Evolutionary conservation across 306 rosid species (phyloP).

Genomic region (Trifolium dubium): DNA sequence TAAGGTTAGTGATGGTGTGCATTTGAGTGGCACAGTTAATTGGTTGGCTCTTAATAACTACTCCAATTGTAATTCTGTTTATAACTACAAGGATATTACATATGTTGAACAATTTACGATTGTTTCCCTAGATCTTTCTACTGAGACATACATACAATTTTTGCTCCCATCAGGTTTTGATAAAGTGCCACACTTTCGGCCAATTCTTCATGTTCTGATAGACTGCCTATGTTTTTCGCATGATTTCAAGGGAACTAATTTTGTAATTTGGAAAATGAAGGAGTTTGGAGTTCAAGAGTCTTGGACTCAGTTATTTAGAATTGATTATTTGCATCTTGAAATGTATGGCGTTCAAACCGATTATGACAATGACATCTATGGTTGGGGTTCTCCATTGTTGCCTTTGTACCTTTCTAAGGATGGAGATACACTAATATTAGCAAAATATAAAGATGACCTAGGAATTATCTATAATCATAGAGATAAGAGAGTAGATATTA

Average conservation of each 20-base stretch:
- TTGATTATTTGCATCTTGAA: not conserved
- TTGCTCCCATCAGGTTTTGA: not conserved
- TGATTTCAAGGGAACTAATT: not conserved
- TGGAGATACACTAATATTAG: not conserved
- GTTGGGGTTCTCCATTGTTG: not conserved
- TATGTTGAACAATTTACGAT: not conserved
- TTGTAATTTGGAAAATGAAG: not conserved
- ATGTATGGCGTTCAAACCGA: too few relatives aligned
- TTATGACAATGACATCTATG: too few relatives aligned
- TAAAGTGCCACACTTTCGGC: not conserved
- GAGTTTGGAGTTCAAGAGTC: not conserved
- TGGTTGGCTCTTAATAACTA: not conserved
- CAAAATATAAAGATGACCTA: not conserved
- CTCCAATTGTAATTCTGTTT: too few relatives aligned
- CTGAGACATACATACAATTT: not conserved
- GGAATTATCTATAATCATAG: not conserved
- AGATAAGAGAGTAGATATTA: not conserved
- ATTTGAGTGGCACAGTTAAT: slow-evolving; percentile 11
- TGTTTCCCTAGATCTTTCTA: not conserved
- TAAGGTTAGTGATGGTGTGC: not conserved
- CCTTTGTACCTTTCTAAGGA: not conserved
- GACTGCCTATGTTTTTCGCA: not conserved
- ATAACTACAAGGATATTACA: too few relatives aligned
- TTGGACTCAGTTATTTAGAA: not conserved
- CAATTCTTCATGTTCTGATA: not conserved